A percentile compares a stretch with the other conserved stretches of the same genome.
phyloP scores from a whole-genome alignment of 495 filamentous ascomycete genomes.

The Daldinia caldariorum region DNA sequence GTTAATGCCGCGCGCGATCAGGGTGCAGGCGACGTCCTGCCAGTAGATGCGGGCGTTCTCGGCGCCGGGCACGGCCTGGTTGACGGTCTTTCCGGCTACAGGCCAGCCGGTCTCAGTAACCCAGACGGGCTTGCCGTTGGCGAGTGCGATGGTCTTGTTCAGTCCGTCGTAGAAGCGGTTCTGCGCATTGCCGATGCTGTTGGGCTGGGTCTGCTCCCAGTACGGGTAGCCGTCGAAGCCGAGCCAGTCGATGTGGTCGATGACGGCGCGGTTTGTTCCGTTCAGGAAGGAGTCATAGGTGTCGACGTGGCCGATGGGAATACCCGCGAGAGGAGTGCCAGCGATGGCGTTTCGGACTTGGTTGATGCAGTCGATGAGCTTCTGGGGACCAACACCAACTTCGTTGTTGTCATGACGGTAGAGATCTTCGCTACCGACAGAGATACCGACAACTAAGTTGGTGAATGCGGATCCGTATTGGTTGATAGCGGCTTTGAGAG shows the following conservation, averaged over 20 bases:
- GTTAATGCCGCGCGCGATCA: constrained; percentile 68
- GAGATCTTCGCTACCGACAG: constrained; percentile 84
- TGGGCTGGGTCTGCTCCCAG: constrained; percentile 73
- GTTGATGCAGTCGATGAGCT: constrained; percentile 68
- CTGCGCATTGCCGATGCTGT: constrained; percentile 68
- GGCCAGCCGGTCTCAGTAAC: constrained; percentile 90
- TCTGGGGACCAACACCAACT: constrained; percentile 64
- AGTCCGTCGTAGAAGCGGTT: constrained; percentile 68
- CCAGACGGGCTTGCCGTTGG: constrained; percentile 74
- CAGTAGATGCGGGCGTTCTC: constrained; percentile 79
- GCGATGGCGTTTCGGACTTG: constrained; percentile 65
- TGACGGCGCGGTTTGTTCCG: constrained; percentile 70
- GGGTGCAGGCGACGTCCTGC: constrained; percentile 73
- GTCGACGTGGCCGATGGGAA: constrained; percentile 81
- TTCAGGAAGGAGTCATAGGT: constrained; percentile 86
- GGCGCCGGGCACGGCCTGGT: constrained; percentile 65
- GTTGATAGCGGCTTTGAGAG: constrained; percentile 67
- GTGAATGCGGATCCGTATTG: constrained; percentile 69
- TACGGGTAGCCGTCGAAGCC: constrained; percentile 76
- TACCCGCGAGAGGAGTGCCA: constrained; percentile 62
- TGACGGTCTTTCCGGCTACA: constrained; percentile 65
- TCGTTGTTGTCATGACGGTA: constrained; percentile 74
- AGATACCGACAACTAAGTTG: constrained; percentile 75
- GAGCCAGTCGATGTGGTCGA: constrained; percentile 72
- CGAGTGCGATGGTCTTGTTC: constrained; percentile 64